These are phyloP conservation scores for Tricholoma hemisulphureum DNA, from an alignment of 768 basidiomycete species.

Conservation along the genomic window DNA sequence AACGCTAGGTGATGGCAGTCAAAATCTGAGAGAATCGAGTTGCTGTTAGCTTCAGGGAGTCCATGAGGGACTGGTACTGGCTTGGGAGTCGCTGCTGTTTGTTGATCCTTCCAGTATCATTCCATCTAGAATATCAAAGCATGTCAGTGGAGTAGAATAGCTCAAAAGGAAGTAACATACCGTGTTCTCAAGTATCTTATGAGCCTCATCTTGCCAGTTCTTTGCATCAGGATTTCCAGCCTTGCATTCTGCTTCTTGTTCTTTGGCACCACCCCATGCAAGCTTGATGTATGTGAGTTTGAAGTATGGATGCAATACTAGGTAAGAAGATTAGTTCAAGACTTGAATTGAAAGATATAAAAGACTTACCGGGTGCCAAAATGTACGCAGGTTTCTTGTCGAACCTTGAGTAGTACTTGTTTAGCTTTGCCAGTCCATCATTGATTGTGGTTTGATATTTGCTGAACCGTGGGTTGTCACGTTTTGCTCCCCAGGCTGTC, in stretches of 20 bases:
- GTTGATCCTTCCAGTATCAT: background rate
- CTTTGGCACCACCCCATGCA: too few species aligned
- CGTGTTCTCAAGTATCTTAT: slow-evolving; percentile 8
- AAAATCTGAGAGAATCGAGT: background rate
- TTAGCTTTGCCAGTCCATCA: slow-evolving; percentile 13
- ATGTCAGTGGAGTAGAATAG: background rate
- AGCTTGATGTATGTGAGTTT: too few species aligned
- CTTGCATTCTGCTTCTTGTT: slow-evolving; percentile 18
- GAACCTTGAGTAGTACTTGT: slow-evolving; percentile 13
- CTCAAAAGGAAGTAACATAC: background rate
- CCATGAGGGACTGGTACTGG: background rate
- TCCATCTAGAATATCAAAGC: background rate
- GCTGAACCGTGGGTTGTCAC: background rate
- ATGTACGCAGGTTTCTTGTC: slow-evolving; percentile 14
- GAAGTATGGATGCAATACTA: too few species aligned
- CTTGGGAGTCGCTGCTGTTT: background rate
- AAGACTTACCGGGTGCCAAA: background rate
- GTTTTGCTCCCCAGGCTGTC: slow-evolving; percentile 2
- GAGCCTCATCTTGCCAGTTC: too few species aligned
- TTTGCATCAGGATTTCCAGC: slow-evolving; percentile 16
- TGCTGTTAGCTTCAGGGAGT: background rate
- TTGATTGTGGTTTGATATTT: slow-evolving; percentile 8
- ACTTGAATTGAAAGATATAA: background rate
- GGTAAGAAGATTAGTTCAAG: background rate
- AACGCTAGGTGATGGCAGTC: slow-evolving; percentile 5